Evolutionary conservation across 129 eudicot species (phyloP).

Genomic region (Flaveria bidentis): DNA sequence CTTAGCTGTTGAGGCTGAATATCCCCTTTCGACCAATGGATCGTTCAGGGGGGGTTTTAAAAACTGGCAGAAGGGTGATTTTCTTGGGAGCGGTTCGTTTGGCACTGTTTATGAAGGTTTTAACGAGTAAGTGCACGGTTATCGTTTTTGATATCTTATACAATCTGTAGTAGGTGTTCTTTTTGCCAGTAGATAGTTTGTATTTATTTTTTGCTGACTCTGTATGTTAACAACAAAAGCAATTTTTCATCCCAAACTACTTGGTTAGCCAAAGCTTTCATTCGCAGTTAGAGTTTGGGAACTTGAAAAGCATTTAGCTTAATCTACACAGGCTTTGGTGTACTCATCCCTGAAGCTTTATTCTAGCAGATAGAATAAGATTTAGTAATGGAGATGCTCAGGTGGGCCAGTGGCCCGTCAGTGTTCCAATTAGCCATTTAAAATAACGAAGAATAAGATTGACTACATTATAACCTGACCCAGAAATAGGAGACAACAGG

Average conservation of each 20-base stretch:
- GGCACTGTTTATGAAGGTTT: slow-evolving; percentile 86
- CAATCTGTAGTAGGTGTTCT: background rate
- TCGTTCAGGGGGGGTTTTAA: slow-evolving; percentile 33
- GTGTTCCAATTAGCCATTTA: too few species aligned
- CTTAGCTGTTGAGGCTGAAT: slow-evolving; percentile 19
- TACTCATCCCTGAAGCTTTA: background rate
- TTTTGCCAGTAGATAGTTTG: background rate
- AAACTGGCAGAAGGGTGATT: slow-evolving; percentile 81
- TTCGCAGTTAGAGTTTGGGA: background rate
- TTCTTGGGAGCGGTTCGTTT: slow-evolving; percentile 81
- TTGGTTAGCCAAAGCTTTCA: background rate
- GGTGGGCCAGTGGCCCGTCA: too few species aligned
- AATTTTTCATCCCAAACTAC: background rate
- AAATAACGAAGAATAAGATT: background rate
- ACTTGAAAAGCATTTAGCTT: slow-evolving; percentile 1
- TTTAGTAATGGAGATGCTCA: background rate
- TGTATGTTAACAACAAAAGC: background rate
- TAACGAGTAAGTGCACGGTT: slow-evolving; percentile 53
- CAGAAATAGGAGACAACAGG: background rate
- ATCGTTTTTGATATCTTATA: background rate
- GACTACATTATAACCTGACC: background rate
- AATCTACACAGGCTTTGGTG: background rate
- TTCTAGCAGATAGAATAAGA: background rate
- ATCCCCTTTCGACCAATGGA: slow-evolving; percentile 46
- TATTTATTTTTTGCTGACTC: background rate